Conservation (phyloP, 2,329 filamentous ascomycete species). For the Curvularia spicifera region DNA sequence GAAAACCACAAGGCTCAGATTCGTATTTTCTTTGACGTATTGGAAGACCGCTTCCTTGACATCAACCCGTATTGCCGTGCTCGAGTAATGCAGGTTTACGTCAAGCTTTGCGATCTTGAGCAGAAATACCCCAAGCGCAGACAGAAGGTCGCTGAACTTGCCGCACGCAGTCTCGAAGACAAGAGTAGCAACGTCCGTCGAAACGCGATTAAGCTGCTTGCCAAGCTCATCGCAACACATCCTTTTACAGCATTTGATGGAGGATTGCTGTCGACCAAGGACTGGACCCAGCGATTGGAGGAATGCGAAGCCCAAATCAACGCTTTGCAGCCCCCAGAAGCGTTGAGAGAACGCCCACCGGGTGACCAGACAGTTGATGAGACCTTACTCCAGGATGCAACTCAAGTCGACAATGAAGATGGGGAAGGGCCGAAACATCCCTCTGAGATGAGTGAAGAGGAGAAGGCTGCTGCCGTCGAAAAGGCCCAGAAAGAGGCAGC, state of each 20-base stretch:
- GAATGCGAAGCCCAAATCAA: conserved; percentile 83
- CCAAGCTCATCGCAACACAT: conserved; percentile 88
- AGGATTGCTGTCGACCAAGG: conserved; percentile 75
- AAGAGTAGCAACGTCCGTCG: conserved; percentile 97
- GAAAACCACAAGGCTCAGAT: conserved; percentile 95
- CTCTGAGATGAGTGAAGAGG: conserved; percentile 78
- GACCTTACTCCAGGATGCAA: conserved; percentile 84
- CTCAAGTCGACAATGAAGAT: conserved; percentile 67
- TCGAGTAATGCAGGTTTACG: conserved; percentile 89
- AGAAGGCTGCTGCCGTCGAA: conserved; percentile 73
- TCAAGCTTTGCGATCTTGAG: conserved; percentile 90
- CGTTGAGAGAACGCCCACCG: conserved; percentile 69
- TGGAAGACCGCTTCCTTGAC: conserved; percentile 95
- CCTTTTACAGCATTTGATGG: conserved; percentile 76
- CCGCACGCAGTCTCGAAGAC: conserved; percentile 88
- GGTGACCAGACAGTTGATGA: conserved; percentile 75
- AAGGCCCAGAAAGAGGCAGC: conserved; percentile 87
- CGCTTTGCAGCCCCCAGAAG: conserved; percentile 78
- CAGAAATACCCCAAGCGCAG: conserved; percentile 88
- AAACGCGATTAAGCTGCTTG: conserved; percentile 92
- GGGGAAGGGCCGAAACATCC: conserved; percentile 54
- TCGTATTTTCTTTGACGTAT: conserved; percentile 94
- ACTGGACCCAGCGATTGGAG: conserved; percentile 84
- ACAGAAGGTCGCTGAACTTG: conserved; percentile 85
- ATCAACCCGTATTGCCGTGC: conserved; percentile 96